phyloP scores from a whole-genome alignment of 2,329 filamentous ascomycete genomes.

The Clathrospora elynae region DNA sequence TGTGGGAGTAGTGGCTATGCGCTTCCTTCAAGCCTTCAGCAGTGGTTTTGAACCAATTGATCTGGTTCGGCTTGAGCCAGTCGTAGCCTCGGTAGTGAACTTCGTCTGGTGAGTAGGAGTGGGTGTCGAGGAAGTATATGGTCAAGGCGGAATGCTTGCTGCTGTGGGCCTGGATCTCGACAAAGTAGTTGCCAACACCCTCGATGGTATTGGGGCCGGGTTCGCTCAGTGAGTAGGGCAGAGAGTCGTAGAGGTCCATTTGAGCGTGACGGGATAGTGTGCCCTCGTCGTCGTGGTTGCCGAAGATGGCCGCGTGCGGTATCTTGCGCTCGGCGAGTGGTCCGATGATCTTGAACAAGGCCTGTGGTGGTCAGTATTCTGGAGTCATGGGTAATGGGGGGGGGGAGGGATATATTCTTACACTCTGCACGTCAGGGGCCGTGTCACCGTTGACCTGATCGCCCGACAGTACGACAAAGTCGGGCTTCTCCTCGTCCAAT shows the following conservation, averaged over 20 bases:
- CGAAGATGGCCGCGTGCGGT: conserved; percentile 92
- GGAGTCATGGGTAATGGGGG: no score
- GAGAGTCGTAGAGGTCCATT: conserved; percentile 83
- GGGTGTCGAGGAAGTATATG: conserved; percentile 92
- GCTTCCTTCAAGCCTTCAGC: conserved; percentile 69
- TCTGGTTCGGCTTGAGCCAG: conserved; percentile 94
- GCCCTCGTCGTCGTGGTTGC: conserved; percentile 95
- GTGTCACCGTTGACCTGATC: conserved; percentile 97
- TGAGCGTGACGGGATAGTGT: conserved; percentile 75
- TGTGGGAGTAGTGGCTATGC: conserved; percentile 84
- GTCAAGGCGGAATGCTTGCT: conserved; percentile 89
- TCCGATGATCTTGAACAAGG: conserved; percentile 90
- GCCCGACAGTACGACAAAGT: conserved; percentile 87
- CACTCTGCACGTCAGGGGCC: conserved; percentile 85
- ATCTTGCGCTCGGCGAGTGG: conserved; percentile 85
- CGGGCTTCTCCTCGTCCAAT: conserved; percentile 90
- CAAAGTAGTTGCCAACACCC: conserved; percentile 91
- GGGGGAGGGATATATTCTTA: no score
- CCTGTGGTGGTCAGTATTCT: conserved; percentile 53
- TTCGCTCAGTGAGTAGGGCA: conserved; percentile 87
- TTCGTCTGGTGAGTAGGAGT: conserved; percentile 89
- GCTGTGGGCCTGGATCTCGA: conserved; percentile 84
- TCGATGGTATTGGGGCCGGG: conserved; percentile 83
- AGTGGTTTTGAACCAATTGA: conserved; percentile 89
- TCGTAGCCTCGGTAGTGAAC: conserved; percentile 90